phyloP scores from a whole-genome alignment of 2,329 filamentous ascomycete species.

The Neurospora sp. region DNA sequence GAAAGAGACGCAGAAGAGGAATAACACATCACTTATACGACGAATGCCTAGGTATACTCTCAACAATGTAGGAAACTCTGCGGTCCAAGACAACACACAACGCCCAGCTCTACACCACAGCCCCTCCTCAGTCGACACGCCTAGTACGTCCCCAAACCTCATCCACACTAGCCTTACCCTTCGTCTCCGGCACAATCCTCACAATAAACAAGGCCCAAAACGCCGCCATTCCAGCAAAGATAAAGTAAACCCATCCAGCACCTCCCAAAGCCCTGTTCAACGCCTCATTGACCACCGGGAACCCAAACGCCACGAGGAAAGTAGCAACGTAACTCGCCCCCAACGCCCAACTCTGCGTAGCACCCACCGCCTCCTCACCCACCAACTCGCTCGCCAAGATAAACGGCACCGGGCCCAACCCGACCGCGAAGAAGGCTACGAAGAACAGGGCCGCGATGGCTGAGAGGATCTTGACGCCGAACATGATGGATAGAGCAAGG shows the following conservation, averaged over 20 bases:
- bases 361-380: constrained; percentile 79
- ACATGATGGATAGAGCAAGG: constrained; percentile 72
- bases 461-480: constrained; percentile 62
- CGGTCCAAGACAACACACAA: background rate
- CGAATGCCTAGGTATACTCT: background rate
- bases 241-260: constrained; percentile 77
- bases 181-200: constrained; percentile 75
- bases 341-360: constrained; percentile 80
- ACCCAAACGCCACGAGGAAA: constrained; percentile 89
- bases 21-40: background rate
- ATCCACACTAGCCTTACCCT: constrained; percentile 70
- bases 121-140: too few relatives aligned
- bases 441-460: constrained; percentile 76
- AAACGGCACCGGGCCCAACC: constrained; percentile 88
- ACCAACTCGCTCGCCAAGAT: constrained; percentile 89
- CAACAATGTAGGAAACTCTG: background rate
- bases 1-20: background rate
- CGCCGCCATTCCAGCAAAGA: constrained; percentile 71
- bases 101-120: too few relatives aligned
- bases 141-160: constrained; percentile 79
- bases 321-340: constrained; percentile 85
- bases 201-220: constrained; percentile 63
- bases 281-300: constrained; percentile 73
- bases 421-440: constrained; percentile 81
- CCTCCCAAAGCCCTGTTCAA: constrained; percentile 56